Base-by-base conservation (phyloP, 2,329 filamentous ascomycete genomes). In the Ambrosiella xylebori region DNA sequence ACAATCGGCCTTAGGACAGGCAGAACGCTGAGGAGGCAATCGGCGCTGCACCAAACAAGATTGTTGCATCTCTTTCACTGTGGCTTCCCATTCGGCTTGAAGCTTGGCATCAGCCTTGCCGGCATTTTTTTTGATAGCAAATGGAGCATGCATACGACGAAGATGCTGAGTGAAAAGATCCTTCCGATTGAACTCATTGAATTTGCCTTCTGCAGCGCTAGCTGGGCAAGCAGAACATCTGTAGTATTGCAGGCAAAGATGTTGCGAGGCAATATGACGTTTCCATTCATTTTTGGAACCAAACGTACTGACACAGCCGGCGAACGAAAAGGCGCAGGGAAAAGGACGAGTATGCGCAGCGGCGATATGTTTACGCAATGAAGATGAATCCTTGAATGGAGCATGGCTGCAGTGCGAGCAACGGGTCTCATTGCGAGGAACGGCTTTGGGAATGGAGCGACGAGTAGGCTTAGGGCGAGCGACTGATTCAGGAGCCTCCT, bases 281-380 rank as follows among this genome's bases (percentile, higher is more conserved):
- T 97, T 97, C 91, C 91, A 98, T 69, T 97, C 91, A 66, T 97
- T 96, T 71, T 96, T 97, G 13, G 87, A 91, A 1, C 84, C 83
- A 68, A 97, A 96, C 0, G 82, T 87, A 64, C 88, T 89, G 0
- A 71, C 73, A 68, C 91, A 98, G 15, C 86, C 88, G 45, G 91
- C 94, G 64, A 84, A 84, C 0, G 84, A 82, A 66, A 96, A 91
- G 2, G 87, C 86, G 66, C 91, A 98, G 0, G 84, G 81, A 64
- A 96, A 97, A 0, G 84, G 82, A 17, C 82, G 76, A 0, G 82
- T 85, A 62, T 86, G 83, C 1, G 81, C 80, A 1, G 82, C 81
- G 5, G 82, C 81, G 54, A 85, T 77, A 64, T 85, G 82, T 64
- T 84, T 84, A 38, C 80, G 74, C 41, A 84, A 68, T 0, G 81